Evolutionary conservation across 1,139 yeast species (phyloP).

Genomic region (Taiozyma sp.): DNA sequence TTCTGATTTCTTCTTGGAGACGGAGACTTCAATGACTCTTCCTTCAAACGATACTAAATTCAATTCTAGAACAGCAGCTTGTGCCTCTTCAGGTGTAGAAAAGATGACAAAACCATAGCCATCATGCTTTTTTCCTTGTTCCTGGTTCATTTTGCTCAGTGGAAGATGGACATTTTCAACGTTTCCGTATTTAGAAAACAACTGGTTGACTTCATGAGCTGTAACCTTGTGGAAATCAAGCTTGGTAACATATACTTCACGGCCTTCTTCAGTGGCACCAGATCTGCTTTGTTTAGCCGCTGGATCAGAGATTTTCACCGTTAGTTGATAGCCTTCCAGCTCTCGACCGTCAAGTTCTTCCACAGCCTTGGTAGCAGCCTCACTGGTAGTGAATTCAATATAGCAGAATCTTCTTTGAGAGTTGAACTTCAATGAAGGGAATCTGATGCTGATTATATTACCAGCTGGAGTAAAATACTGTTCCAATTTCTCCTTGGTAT

Average conservation of each 20-base stretch:
- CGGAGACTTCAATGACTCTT: conserved; percentile 38
- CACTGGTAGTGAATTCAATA: conserved; percentile 46
- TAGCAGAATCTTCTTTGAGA: conserved; percentile 70
- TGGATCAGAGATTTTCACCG: conserved; percentile 59
- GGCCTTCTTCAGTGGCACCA: conserved; percentile 43
- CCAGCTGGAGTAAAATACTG: conserved; percentile 43
- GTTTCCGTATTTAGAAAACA: conserved; percentile 38
- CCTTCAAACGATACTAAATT: conserved; percentile 36
- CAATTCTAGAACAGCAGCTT: conserved; percentile 38
- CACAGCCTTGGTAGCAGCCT: conserved; percentile 46
- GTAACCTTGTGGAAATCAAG: conserved; percentile 38
- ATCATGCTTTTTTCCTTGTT: conserved; percentile 33
- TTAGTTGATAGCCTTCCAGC: conserved; percentile 31
- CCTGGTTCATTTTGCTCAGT: conserved; percentile 27
- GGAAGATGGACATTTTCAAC: conserved; percentile 52
- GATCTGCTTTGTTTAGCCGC: conserved; percentile 31
- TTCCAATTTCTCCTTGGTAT: conserved; percentile 35
- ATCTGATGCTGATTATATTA: conserved; percentile 43
- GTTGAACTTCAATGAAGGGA: conserved; percentile 60
- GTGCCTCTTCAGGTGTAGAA: conserved; percentile 32
- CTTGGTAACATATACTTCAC: conserved; percentile 50
- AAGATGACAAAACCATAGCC: conserved; percentile 58
- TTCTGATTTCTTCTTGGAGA: conserved; percentile 34
- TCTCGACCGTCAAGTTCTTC: conserved; percentile 35
- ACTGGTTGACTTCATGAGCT: conserved; percentile 24